phyloP scores from a whole-genome alignment of 495 filamentous ascomycete species.

The Margaritispora aquatica region DNA sequence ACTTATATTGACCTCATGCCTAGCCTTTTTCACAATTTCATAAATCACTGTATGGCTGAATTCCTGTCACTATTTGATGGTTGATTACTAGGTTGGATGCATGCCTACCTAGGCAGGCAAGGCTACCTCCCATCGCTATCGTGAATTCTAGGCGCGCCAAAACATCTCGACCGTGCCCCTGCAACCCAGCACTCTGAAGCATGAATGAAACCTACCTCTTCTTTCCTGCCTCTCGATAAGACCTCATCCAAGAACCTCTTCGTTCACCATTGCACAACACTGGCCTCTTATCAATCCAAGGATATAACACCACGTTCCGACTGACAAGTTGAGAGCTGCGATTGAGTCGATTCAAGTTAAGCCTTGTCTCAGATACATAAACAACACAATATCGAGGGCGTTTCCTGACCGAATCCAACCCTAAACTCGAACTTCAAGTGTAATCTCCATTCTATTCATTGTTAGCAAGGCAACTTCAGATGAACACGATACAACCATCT shows the following conservation, averaged over 20 bases:
- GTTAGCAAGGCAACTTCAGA: conserved; percentile 2
- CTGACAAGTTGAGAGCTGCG: not conserved
- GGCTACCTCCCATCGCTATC: not conserved
- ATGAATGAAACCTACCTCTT: conserved; percentile 18
- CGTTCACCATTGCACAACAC: too few species aligned
- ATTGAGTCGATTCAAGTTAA: not conserved
- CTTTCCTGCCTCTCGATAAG: not conserved
- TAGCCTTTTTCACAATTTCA: too few species aligned
- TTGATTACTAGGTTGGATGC: too few species aligned
- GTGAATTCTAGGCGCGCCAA: not conserved
- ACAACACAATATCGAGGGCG: too few species aligned
- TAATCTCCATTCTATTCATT: too few species aligned
- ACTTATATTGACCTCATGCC: too few species aligned
- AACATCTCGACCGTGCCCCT: not conserved
- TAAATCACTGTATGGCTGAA: too few species aligned
- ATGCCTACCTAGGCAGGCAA: too few species aligned
- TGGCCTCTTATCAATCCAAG: conserved; percentile 2
- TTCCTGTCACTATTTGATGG: too few species aligned
- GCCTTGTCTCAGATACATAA: not conserved
- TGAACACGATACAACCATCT: conserved; percentile 4
- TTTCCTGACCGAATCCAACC: not conserved
- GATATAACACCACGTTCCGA: conserved; percentile 13
- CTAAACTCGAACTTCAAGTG: too few species aligned
- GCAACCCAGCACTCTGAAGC: conserved; percentile 8
- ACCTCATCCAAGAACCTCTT: conserved; percentile 1